phyloP scores from a whole-genome alignment of 2,329 filamentous ascomycete genomes.

The Ceratocystis smalleyi region DNA sequence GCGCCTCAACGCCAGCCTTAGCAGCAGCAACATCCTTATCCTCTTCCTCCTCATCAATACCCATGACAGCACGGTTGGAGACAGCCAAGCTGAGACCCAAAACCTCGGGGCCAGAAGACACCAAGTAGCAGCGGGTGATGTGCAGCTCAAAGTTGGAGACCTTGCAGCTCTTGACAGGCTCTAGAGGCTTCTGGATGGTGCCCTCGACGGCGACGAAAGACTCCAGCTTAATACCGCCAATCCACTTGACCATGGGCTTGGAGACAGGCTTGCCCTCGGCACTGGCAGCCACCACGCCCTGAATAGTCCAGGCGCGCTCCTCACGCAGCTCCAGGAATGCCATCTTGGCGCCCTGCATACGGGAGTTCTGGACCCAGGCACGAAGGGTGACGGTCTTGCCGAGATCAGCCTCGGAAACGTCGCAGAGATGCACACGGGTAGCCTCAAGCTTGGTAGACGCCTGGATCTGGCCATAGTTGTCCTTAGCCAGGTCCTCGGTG shows the following conservation, averaged over 20 bases:
- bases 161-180: constrained; percentile 75
- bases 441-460: constrained; percentile 42
- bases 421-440: constrained; percentile 43
- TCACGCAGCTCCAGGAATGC: constrained; percentile 75
- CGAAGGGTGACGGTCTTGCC: constrained; percentile 61
- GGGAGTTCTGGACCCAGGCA: constrained; percentile 72
- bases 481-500: constrained; percentile 52
- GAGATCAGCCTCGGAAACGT: constrained; percentile 47
- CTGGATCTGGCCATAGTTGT: constrained; percentile 63
- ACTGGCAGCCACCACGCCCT: constrained; percentile 67
- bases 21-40: constrained; percentile 20
- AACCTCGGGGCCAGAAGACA: constrained; percentile 46
- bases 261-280: constrained; percentile 50
- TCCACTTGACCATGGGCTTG: constrained; percentile 92
- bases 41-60: constrained; percentile 43
- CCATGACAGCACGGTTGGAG: constrained; percentile 39
- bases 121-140: constrained; percentile 67
- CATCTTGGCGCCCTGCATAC: constrained; percentile 82
- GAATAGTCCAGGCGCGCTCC: constrained; percentile 59
- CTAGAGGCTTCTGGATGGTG: constrained; percentile 62
- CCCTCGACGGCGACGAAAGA: constrained; percentile 72
- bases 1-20: constrained; percentile 29
- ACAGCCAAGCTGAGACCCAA: constrained; percentile 43
- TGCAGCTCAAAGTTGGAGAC: constrained; percentile 75
- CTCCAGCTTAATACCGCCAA: constrained; percentile 57